Evolutionary conservation across 2,329 filamentous ascomycete genomes (phyloP).

Genomic region (Geosmithia putterillii): DNA sequence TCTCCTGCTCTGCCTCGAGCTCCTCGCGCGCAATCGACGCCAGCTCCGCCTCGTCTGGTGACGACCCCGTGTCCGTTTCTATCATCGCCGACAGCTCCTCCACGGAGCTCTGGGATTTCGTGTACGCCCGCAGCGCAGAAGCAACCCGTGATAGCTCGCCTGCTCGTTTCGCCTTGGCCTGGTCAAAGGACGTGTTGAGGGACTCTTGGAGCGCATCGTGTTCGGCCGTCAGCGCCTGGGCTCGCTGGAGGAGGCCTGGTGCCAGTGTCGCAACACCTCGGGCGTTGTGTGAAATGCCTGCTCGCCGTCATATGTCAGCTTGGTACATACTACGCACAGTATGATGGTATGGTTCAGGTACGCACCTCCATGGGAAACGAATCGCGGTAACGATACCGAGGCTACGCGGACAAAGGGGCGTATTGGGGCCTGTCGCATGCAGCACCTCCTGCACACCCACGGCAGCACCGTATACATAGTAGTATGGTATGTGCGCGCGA

Average conservation of each 20-base stretch:
- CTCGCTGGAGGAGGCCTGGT: conserved; percentile 44
- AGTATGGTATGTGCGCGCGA: too few species aligned
- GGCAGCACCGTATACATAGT: conserved; percentile 1
- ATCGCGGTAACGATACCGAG: background rate
- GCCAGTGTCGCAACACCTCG: conserved; percentile 18
- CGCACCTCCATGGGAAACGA: background rate
- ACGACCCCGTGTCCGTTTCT: conserved; percentile 1
- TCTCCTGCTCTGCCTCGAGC: conserved; percentile 49
- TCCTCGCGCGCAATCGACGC: conserved; percentile 72
- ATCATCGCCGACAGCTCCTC: conserved; percentile 40
- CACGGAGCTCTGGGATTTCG: conserved; percentile 38
- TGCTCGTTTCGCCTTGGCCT: conserved; percentile 42
- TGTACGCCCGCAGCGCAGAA: conserved; percentile 44
- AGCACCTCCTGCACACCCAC: conserved; percentile 22
- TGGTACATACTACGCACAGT: too few species aligned
- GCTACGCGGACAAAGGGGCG: too few species aligned
- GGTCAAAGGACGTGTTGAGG: conserved; percentile 42
- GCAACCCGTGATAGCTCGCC: conserved; percentile 50
- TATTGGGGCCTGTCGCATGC: conserved; percentile 10
- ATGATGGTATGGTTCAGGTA: too few species aligned
- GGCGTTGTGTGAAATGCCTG: background rate
- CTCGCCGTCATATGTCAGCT: too few species aligned
- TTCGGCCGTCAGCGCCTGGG: conserved; percentile 43
- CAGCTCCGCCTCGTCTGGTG: conserved; percentile 51
- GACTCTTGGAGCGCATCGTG: conserved; percentile 39